phyloP scores from a whole-genome alignment of 2,329 filamentous ascomycete genomes.

The Penicillium thymicola region DNA sequence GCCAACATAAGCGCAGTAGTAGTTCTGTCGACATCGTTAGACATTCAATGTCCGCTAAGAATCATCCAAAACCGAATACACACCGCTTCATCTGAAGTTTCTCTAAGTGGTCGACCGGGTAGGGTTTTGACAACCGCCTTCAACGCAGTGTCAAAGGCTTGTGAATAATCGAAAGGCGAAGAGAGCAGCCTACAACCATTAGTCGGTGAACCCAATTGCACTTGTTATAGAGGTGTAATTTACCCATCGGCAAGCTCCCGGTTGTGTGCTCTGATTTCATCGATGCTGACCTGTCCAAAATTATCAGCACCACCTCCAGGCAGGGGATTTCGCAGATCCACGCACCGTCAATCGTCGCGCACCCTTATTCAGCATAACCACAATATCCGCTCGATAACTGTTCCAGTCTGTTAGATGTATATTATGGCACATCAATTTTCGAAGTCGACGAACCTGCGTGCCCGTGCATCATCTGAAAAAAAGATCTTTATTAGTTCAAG shows the following conservation, averaged over 20 bases:
- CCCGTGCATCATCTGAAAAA: slow-evolving; percentile 53
- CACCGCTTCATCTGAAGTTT: slow-evolving; percentile 72
- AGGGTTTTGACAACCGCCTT: slow-evolving; percentile 83
- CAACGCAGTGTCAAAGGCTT: slow-evolving; percentile 86
- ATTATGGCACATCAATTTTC: not conserved
- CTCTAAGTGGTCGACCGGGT: slow-evolving; percentile 69
- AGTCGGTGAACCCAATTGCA: slow-evolving; percentile 7
- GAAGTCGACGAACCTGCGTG: slow-evolving; percentile 47
- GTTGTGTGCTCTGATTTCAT: slow-evolving; percentile 87
- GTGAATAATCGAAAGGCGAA: slow-evolving; percentile 80
- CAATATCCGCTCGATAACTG: slow-evolving; percentile 88
- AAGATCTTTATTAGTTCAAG: slow-evolving; percentile 16
- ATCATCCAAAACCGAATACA: slow-evolving; percentile 10
- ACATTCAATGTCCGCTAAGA: not conserved
- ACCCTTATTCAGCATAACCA: slow-evolving; percentile 66
- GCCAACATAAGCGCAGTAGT: slow-evolving; percentile 96
- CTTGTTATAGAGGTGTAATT: slow-evolving; percentile 1
- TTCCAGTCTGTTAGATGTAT: slow-evolving; percentile 30
- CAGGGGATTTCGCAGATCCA: slow-evolving; percentile 4
- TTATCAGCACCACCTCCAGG: slow-evolving; percentile 13
- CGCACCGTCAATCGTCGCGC: slow-evolving; percentile 56
- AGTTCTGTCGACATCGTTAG: slow-evolving; percentile 43
- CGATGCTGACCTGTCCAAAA: slow-evolving; percentile 64
- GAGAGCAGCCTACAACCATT: slow-evolving; percentile 60
- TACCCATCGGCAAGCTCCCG: slow-evolving; percentile 71